Evolutionary conservation across 495 filamentous ascomycete genomes (phyloP).

Genomic region (Trichoderma erinaceum): DNA sequence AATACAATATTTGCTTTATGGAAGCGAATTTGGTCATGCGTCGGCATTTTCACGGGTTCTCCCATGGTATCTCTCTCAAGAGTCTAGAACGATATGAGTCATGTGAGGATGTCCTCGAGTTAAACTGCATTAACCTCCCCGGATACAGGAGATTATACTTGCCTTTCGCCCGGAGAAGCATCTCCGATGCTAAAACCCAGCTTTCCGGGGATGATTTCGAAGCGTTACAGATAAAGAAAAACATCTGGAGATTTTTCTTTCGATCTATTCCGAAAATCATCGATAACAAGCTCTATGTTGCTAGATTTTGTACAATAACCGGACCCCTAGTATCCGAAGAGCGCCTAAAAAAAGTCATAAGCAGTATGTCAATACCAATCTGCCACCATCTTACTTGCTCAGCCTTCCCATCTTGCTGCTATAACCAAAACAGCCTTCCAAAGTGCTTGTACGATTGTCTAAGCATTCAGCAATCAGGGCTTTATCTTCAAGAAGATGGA

Average conservation of each 20-base stretch:
- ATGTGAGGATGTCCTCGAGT: background rate
- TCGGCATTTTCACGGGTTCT: background rate
- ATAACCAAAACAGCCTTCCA: too few relatives aligned
- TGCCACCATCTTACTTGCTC: background rate
- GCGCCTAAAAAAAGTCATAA: background rate
- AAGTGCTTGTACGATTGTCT: too few relatives aligned
- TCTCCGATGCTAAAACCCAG: background rate
- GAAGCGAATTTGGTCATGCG: background rate
- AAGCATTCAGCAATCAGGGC: too few relatives aligned
- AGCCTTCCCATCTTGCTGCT: background rate
- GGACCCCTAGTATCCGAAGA: background rate
- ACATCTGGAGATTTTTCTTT: background rate
- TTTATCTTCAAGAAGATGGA: too few relatives aligned
- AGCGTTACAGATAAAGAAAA: background rate
- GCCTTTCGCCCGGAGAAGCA: too few relatives aligned
- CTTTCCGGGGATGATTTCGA: background rate
- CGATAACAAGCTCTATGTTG: background rate
- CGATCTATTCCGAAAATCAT: background rate
- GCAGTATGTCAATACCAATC: background rate
- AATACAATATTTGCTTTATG: background rate
- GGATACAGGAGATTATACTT: background rate
- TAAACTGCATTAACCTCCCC: background rate
- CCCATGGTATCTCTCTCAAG: background rate
- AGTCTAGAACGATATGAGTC: background rate
- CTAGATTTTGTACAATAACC: background rate